Conservation (phyloP, 1,284 basidiomycete species). For the Albatrellus sp. region DNA sequence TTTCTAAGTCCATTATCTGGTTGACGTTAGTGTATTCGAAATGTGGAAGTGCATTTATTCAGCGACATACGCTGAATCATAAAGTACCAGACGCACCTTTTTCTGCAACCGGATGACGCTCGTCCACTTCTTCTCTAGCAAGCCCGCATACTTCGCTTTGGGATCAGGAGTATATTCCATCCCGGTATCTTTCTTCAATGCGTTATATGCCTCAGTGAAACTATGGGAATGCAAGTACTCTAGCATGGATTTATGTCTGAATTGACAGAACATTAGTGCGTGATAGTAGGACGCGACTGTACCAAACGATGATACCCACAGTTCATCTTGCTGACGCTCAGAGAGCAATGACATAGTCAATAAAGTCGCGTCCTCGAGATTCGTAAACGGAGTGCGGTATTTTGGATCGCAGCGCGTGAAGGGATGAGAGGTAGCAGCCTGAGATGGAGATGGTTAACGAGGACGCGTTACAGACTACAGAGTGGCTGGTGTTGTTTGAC, state of each 20-base stretch:
- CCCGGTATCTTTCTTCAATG: slow-evolving; percentile 45
- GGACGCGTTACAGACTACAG: no score
- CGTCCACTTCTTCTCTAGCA: slow-evolving; percentile 79
- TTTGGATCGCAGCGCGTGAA: no score
- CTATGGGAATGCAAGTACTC: slow-evolving; percentile 63
- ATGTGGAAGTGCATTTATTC: neutral
- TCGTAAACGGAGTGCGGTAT: neutral
- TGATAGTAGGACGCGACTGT: slow-evolving; percentile 1
- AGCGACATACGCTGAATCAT: neutral
- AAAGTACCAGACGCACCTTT: slow-evolving; percentile 38
- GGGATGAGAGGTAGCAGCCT: no score
- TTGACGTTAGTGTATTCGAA: neutral
- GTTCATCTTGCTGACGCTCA: slow-evolving; percentile 65
- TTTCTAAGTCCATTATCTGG: slow-evolving; percentile 68
- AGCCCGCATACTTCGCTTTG: slow-evolving; percentile 47
- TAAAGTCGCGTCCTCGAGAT: no score
- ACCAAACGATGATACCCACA: slow-evolving; percentile 26
- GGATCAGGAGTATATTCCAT: slow-evolving; percentile 29
- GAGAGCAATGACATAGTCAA: slow-evolving; percentile 30
- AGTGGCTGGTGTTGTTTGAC: no score
- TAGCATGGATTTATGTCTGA: slow-evolving; percentile 71
- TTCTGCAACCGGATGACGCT: slow-evolving; percentile 71
- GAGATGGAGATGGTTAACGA: no score
- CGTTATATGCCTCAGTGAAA: slow-evolving; percentile 46
- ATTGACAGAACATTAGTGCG: slow-evolving; percentile 1